Evolutionary conservation across 164 flowering plant genomes (phyloP), one percentile per base, ranked within the genome.

Genomic region (Nymphaea thermarum): DNA sequence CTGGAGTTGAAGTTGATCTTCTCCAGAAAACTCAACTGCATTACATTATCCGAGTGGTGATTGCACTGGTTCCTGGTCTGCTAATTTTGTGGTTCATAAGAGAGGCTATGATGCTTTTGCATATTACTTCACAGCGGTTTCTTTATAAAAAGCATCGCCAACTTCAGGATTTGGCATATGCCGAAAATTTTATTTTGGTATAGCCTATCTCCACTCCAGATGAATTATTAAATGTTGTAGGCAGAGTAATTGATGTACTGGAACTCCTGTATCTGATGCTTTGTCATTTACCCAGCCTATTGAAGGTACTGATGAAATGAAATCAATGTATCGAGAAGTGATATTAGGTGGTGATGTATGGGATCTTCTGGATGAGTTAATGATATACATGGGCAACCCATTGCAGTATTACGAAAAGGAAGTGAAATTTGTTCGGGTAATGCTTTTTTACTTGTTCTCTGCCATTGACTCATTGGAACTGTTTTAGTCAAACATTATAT

Each of bases 1-100:
- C 98, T 68, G 98, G 96, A 72, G 97, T 77, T 80, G 98, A 94
- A 79, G 97, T 94, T 47, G 98, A 94, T 80, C 90, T 91, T 64
- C 88, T 91, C 72, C 93, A 91, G 81, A 88, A 83, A 77, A 75
- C 82, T 65, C 93, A 88, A 77, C 80, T 87, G 62, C 86, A 91
- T 78, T 94, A 94, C 73, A 76, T 91, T 71, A 67, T 91, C 25
- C 79, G 82, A 73, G 83, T 87, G 74, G 64, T 87, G 45, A 68
- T 87, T 75, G 93, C 93, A 51, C 77, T 91, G 70, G 69, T 84
- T 64, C 98, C 98, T 44, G 98, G 98, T 53, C 64, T 94, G 73
- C 60, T 94, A 68, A 80, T 94, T 47, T 82, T 94, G 70, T 89
- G 87, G 85, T 65, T 91, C 55, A 87, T 94, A 65, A 82, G 93